Percentiles rank a stretch among this genome's conserved stretches.
phyloP scores from a whole-genome alignment of 2,329 filamentous ascomycete genomes.

The Metarhizium rileyi region DNA sequence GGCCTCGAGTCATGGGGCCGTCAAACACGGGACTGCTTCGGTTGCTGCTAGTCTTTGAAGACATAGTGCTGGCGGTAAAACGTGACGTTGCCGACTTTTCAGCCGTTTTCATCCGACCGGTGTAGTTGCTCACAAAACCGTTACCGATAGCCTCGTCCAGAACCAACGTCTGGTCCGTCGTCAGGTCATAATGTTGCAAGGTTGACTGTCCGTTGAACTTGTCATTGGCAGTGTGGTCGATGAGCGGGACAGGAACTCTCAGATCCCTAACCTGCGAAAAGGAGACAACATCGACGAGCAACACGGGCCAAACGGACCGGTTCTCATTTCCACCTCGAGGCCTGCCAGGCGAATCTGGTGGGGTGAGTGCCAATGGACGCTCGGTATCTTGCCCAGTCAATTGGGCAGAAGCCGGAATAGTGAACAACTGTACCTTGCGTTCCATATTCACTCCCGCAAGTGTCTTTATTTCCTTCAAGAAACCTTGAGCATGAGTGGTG shows the following conservation, averaged over 20 bases:
- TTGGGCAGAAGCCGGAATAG: conserved; percentile 39
- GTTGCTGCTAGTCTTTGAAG: conserved; percentile 38
- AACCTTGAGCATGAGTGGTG: conserved; percentile 59
- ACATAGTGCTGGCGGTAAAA: conserved; percentile 14
- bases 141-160: conserved; percentile 68
- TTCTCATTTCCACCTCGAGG: conserved; percentile 14
- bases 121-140: conserved; percentile 45
- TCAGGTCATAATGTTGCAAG: conserved; percentile 56
- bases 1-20: conserved; percentile 59
- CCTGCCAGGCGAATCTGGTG: conserved; percentile 29
- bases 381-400: conserved; percentile 23
- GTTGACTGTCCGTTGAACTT: conserved; percentile 70
- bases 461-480: conserved; percentile 64
- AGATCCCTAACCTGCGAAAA: conserved; percentile 36
- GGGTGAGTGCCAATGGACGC: conserved; percentile 27
- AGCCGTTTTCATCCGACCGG: conserved; percentile 20
- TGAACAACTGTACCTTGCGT: conserved; percentile 71
- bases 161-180: conserved; percentile 67
- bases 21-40: conserved; percentile 57
- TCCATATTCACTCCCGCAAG: conserved; percentile 55
- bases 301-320: conserved; percentile 28
- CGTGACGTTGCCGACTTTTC: conserved; percentile 28
- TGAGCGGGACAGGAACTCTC: conserved; percentile 14
- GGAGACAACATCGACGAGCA: conserved; percentile 38
- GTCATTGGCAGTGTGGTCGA: conserved; percentile 60